Conservation (phyloP, 2,329 filamentous ascomycete genomes). For the Zasmidium citrigriseum region DNA sequence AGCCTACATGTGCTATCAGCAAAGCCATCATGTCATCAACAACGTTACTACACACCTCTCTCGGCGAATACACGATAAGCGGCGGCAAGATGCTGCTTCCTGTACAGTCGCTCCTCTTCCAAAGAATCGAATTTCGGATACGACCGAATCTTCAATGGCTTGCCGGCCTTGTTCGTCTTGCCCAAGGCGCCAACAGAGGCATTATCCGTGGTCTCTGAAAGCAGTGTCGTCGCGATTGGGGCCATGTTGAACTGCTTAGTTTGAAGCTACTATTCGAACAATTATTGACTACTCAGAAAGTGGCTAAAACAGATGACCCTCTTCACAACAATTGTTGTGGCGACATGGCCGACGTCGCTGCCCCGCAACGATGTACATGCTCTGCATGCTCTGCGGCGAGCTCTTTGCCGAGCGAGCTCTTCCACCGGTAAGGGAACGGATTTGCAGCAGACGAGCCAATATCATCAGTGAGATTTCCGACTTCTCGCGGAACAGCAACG, state of each 20-base stretch:
- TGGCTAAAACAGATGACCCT: neutral
- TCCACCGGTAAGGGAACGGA: neutral
- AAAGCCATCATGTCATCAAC: neutral
- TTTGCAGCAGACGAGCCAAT: neutral
- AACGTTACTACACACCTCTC: slow-evolving; percentile 25
- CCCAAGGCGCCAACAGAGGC: slow-evolving; percentile 48
- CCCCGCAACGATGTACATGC: neutral
- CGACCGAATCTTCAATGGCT: slow-evolving; percentile 47
- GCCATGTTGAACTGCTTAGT: slow-evolving; percentile 34
- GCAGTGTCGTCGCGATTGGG: slow-evolving; percentile 37
- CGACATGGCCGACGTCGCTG: neutral
- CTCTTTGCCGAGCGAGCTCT: neutral
- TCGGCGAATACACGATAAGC: slow-evolving; percentile 47
- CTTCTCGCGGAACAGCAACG: neutral
- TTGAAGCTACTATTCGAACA: neutral
- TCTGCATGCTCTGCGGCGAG: neutral
- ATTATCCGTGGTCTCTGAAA: slow-evolving; percentile 43
- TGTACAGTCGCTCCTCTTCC: slow-evolving; percentile 42
- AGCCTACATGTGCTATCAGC: no score
- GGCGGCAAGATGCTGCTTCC: slow-evolving; percentile 45
- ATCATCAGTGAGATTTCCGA: neutral
- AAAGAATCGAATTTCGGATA: slow-evolving; percentile 44
- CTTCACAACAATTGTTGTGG: neutral
- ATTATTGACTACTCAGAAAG: neutral
- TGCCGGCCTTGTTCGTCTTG: slow-evolving; percentile 45